These are phyloP conservation scores for Actinomortierella ambigua DNA, from an alignment of 371 early-diverging fungal species.

Conservation along the genomic window DNA sequence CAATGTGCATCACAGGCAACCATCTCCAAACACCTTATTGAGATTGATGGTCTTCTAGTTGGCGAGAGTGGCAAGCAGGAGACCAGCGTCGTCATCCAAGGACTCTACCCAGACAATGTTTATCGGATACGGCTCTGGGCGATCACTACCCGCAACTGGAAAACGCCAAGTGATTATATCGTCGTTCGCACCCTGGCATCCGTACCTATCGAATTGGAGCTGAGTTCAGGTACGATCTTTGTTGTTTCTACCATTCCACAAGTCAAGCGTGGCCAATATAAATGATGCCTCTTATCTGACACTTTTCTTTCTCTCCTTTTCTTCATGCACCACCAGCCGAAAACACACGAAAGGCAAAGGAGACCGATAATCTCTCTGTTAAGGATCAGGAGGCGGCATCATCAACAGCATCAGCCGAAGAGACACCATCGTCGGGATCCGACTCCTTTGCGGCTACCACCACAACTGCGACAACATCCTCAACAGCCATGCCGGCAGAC, in stretches of 20 bases:
- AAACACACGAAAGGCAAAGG: slow-evolving; percentile 25
- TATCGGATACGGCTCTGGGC: slow-evolving; percentile 59
- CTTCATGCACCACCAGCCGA: slow-evolving; percentile 11
- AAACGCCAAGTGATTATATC: slow-evolving; percentile 48
- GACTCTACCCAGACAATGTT: slow-evolving; percentile 46
- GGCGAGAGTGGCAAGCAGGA: slow-evolving; percentile 53
- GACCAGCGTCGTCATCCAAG: slow-evolving; percentile 51
- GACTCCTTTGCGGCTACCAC: slow-evolving; percentile 1
- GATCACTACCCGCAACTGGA: slow-evolving; percentile 48
- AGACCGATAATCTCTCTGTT: slow-evolving; percentile 19
- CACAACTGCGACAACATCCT: background rate
- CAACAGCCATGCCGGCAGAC: background rate
- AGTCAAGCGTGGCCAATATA: too few species aligned
- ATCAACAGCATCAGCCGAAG: background rate
- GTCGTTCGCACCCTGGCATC: slow-evolving; percentile 47
- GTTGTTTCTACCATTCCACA: too few species aligned
- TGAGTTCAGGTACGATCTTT: slow-evolving; percentile 32
- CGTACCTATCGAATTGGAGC: slow-evolving; percentile 38
- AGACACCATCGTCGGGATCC: slow-evolving; percentile 1
- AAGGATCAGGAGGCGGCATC: slow-evolving; percentile 7
- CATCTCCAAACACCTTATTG: slow-evolving; percentile 49
- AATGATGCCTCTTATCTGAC: too few species aligned
- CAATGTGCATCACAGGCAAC: slow-evolving; percentile 40
- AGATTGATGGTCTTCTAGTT: slow-evolving; percentile 53
- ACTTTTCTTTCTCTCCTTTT: too few species aligned